Conservation (phyloP, 441 rosid genomes). For the Codiaeum variegatum region DNA sequence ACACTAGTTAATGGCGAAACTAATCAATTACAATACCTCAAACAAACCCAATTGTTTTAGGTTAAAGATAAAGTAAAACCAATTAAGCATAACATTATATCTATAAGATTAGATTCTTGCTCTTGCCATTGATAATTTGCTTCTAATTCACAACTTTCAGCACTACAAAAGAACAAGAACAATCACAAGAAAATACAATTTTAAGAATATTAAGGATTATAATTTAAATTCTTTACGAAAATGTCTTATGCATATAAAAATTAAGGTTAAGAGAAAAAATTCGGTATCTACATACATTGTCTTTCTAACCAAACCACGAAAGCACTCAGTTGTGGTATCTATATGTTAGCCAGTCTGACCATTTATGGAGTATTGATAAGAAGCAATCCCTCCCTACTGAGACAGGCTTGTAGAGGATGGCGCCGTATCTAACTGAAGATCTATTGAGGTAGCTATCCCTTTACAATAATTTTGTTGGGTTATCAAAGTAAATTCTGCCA, state of each 20-base stretch:
- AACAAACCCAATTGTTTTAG: too few relatives aligned
- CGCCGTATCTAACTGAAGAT: slow-evolving; percentile 15
- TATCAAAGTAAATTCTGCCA: slow-evolving; percentile 6
- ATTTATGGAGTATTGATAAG: slow-evolving; percentile 4
- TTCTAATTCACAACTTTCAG: slow-evolving; percentile 14
- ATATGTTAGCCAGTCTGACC: slow-evolving; percentile 22
- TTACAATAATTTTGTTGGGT: slow-evolving; percentile 16
- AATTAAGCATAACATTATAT: too few relatives aligned
- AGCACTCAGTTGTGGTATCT: slow-evolving; percentile 14
- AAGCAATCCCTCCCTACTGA: slow-evolving; percentile 16
- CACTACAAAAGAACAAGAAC: slow-evolving; percentile 18
- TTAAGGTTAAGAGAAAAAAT: not conserved
- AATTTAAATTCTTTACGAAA: not conserved
- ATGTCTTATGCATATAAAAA: not conserved
- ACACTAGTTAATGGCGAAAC: too few relatives aligned
- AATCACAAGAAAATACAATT: not conserved
- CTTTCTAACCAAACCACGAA: slow-evolving; percentile 23
- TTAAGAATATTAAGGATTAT: not conserved
- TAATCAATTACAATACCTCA: too few relatives aligned
- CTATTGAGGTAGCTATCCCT: slow-evolving; percentile 5
- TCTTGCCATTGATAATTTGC: slow-evolving; percentile 15
- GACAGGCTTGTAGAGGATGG: slow-evolving; percentile 3
- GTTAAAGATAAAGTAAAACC: too few relatives aligned
- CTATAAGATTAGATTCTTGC: slow-evolving; percentile 15
- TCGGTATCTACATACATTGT: slow-evolving; percentile 23